Evolutionary conservation across 2,329 filamentous ascomycete genomes (phyloP).

Genomic region (Westerdykella ornata): DNA sequence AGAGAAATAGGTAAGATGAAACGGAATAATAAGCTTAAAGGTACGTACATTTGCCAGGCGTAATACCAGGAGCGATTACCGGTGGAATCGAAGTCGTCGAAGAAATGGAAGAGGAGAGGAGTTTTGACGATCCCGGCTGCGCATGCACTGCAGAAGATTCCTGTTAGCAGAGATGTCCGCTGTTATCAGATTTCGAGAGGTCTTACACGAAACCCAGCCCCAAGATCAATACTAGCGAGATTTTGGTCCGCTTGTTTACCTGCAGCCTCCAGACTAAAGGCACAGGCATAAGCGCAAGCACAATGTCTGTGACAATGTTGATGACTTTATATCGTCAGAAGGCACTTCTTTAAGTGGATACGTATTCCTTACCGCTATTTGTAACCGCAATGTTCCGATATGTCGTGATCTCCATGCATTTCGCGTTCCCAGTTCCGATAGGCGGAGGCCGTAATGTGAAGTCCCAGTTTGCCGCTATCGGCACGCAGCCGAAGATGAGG

Average conservation of each 20-base stretch:
- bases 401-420: constrained; percentile 31
- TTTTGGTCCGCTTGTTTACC: constrained; percentile 42
- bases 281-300: constrained; percentile 43
- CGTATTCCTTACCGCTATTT: constrained; percentile 35
- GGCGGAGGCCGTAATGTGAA: constrained; percentile 17
- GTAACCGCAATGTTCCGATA: constrained; percentile 44
- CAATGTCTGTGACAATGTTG: constrained; percentile 46
- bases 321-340: constrained; percentile 20
- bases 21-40: background rate
- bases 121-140: constrained; percentile 37
- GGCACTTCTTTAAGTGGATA: background rate
- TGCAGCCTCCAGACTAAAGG: constrained; percentile 40
- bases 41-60: constrained; percentile 7
- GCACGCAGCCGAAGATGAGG: constrained; percentile 24
- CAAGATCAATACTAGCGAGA: constrained; percentile 42
- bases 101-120: constrained; percentile 29
- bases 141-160: constrained; percentile 27
- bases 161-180: background rate
- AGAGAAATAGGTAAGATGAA: background rate
- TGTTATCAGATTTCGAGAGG: background rate
- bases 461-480: constrained; percentile 43
- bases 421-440: constrained; percentile 8
- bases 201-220: constrained; percentile 27
- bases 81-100: constrained; percentile 26
- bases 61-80: constrained; percentile 16